Evolutionary conservation across 2,329 filamentous ascomycete genomes (phyloP), one percentile per base, ranked within the genome.

Genomic region (Neurospora sp.): DNA sequence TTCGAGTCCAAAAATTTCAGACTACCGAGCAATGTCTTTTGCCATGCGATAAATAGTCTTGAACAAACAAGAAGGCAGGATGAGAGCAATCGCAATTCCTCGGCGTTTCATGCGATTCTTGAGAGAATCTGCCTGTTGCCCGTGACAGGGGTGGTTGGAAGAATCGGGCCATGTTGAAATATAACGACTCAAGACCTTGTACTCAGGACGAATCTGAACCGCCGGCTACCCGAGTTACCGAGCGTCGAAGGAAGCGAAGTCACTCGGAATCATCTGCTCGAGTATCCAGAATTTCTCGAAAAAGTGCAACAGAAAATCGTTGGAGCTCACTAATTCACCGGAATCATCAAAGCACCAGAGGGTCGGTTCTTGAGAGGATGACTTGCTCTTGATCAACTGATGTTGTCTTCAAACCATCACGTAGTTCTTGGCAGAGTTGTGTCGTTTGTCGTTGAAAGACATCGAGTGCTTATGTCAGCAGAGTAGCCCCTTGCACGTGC

Each of bases 391-490:
- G 5, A 19, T 15, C 46, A 15, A 28, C 19, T 13, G 5, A 28
- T 28, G 19, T 28, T 28, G 46, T 52, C 46, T 5, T 52, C 19
- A 38, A 43, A 28, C 4, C 38, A 67, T 13, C 68, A 10, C 33
- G n/a, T 46, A 73, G 43, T 58, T 70, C 7, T 23, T 67, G 17
- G 38, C 66, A 13, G 11, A 40, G 43, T 28, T 66, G 40, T 4
- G 3, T 67, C 39, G 28, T 33, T 67, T 39, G 68, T 67, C 68
- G 68, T 69, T 69, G 68, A 67, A 38, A 69, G 38, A 33, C 4
- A 43, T 36, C 17, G 38, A 38, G 19, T 66, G 68, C 38, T 69
- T 69, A 69, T 38, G 62, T 69, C 39, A 69, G 62, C 68, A 38
- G 11, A 15, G 9, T 43, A 52, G 13, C 52, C 52, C 52, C 52